These are phyloP conservation scores for Colletotrichum sp. DNA, from an alignment of 2,329 filamentous ascomycete species.

Conservation along the genomic window DNA sequence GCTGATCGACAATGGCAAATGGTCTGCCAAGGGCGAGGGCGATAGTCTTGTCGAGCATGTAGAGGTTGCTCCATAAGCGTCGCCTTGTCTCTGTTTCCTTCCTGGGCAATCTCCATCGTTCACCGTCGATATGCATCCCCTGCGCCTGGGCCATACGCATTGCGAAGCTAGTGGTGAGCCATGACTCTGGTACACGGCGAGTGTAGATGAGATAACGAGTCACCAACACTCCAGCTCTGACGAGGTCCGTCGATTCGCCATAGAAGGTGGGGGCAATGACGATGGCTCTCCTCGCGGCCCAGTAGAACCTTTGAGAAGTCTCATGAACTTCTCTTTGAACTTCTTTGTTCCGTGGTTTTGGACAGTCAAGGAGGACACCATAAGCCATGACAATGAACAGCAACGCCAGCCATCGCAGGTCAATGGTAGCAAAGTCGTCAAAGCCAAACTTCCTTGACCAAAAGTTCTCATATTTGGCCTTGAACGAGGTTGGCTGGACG, in stretches of 20 bases:
- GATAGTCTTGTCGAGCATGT: conserved; percentile 42
- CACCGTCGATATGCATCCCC: conserved; percentile 47
- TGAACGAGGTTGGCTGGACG: conserved; percentile 37
- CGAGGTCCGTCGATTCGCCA: conserved; percentile 43
- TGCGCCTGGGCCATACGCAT: conserved; percentile 48
- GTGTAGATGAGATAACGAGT: conserved; percentile 43
- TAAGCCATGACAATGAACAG: conserved; percentile 45
- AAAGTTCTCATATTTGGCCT: conserved; percentile 38
- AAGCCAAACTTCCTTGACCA: conserved; percentile 42
- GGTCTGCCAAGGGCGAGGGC: conserved; percentile 43
- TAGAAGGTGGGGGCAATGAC: conserved; percentile 46
- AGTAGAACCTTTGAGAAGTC: conserved; percentile 43
- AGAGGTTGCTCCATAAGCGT: conserved; percentile 43
- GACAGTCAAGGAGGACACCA: conserved; percentile 39
- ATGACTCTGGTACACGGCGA: conserved; percentile 40
- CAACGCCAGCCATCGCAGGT: conserved; percentile 45
- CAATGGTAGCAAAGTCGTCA: conserved; percentile 42
- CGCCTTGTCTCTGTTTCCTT: conserved; percentile 41
- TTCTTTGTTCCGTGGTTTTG: conserved; percentile 32
- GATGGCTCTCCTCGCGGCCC: conserved; percentile 41
- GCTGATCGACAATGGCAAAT: conserved; percentile 40
- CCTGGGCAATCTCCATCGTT: conserved; percentile 38
- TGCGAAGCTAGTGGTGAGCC: conserved; percentile 46
- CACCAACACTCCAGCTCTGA: conserved; percentile 42
- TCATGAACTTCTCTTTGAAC: conserved; percentile 39